Evolutionary conservation across 2,329 filamentous ascomycete species (phyloP).

Genomic region (Coniella vitis): DNA sequence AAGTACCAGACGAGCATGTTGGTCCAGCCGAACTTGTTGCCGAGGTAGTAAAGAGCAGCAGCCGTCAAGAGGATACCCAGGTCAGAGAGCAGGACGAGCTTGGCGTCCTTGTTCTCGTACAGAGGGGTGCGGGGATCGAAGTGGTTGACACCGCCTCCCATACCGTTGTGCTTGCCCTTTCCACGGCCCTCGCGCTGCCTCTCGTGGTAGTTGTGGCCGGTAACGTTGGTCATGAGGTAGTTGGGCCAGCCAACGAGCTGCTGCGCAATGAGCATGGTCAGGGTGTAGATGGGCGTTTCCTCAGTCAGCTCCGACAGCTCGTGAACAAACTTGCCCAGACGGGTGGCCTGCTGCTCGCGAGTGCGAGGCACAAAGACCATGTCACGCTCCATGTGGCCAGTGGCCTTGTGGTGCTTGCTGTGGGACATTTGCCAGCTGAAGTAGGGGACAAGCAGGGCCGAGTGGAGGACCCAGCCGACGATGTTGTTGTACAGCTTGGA

Average conservation of each 20-base stretch:
- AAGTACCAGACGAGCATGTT: constrained; percentile 96
- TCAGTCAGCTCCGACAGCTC: constrained; percentile 85
- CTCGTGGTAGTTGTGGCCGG: constrained; percentile 92
- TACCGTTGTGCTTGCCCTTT: constrained; percentile 83
- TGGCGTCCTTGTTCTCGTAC: constrained; percentile 85
- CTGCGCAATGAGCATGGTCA: constrained; percentile 68
- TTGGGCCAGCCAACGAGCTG: constrained; percentile 90
- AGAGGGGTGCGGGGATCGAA: constrained; percentile 83
- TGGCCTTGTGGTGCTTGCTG: constrained; percentile 99
- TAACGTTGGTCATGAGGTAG: constrained; percentile 88
- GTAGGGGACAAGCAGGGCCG: constrained; percentile 83
- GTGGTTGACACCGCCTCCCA: constrained; percentile 81
- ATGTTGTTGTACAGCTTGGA: constrained; percentile 86
- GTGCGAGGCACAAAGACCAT: constrained; percentile 99
- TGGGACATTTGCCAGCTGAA: constrained; percentile 99
- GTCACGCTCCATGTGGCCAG: constrained; percentile 92
- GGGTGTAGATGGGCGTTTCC: constrained; percentile 84
- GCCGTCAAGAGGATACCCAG: constrained; percentile 64
- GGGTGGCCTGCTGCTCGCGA: constrained; percentile 70
- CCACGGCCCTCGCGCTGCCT: constrained; percentile 89
- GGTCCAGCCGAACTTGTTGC: constrained; percentile 70
- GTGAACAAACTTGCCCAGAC: constrained; percentile 67
- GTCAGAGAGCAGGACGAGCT: constrained; percentile 81
- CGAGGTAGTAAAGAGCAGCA: constrained; percentile 59
- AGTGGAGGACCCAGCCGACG: constrained; percentile 88